A percentile compares a stretch with the other conserved stretches of the same genome.
phyloP scores from a whole-genome alignment of 805 yeast species.

The Middelhovenomyces tepae region DNA sequence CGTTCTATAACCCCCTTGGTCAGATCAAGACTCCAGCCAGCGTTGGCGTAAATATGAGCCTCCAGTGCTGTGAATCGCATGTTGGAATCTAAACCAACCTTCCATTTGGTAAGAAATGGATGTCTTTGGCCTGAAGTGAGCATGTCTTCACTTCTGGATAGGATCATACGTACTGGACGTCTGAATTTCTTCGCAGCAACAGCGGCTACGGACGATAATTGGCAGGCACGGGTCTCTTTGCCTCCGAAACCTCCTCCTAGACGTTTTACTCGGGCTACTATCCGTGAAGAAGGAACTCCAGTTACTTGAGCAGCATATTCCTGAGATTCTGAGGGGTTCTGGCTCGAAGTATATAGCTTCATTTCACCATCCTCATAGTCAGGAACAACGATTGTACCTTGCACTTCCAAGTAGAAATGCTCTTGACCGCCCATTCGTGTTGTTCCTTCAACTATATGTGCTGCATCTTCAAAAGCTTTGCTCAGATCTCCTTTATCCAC shows the following conservation, averaged over 20 bases:
- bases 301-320: slow-evolving; percentile 35
- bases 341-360: slow-evolving; percentile 36
- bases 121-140: slow-evolving; percentile 39
- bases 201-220: slow-evolving; percentile 32
- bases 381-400: slow-evolving; percentile 36
- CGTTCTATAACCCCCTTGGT: slow-evolving; percentile 43
- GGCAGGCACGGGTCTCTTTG: slow-evolving; percentile 37
- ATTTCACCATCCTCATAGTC: slow-evolving; percentile 38
- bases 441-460: slow-evolving; percentile 31
- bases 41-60: slow-evolving; percentile 35
- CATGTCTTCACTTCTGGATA: slow-evolving; percentile 39
- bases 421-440: slow-evolving; percentile 40
- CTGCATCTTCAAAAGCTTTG: slow-evolving; percentile 27
- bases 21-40: slow-evolving; percentile 42
- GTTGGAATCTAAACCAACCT: slow-evolving; percentile 35
- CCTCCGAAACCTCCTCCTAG: slow-evolving; percentile 47
- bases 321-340: slow-evolving; percentile 39
- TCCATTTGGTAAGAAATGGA: slow-evolving; percentile 37
- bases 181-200: slow-evolving; percentile 36
- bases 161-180: slow-evolving; percentile 35
- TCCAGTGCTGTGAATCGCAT: slow-evolving; percentile 34
- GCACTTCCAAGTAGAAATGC: slow-evolving; percentile 42
- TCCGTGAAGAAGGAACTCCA: slow-evolving; percentile 34
- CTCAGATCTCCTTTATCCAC: slow-evolving; percentile 36
- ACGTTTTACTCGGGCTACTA: slow-evolving; percentile 35